Base-by-base conservation (phyloP, 2,329 filamentous ascomycete genomes). In the Penicillium sp. region DNA sequence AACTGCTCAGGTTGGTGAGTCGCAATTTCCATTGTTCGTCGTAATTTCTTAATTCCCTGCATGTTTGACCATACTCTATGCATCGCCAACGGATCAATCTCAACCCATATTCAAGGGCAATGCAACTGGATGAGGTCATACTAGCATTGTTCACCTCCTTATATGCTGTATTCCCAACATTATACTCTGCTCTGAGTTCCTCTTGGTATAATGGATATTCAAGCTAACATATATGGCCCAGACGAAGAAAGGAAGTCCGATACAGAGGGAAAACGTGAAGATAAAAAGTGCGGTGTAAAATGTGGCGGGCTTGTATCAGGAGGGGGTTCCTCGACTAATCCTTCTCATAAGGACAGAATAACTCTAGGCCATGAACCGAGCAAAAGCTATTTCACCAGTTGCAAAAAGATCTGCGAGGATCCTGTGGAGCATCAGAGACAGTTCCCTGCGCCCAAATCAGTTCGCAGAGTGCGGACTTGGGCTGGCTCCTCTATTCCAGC, bases 21-120 rank as follows among this genome's bases (percentile, higher is more conserved):
- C 57, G 48, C 68, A 59, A 55, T 66, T 59, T 59, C 53, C 68
- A 16, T 68, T 50, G 59, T 63, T 64, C 26, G 9, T 57, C 19
- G 57, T 69, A 59, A 60, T 14, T 2, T 68, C 24, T 51, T 66
- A 24, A 46, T 66, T 11, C 26, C 63, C 21, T 55, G 59, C 53
- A 65, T 69, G 61, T 65, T 65, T 31, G 3, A 14, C 10, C 13
- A 0, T 31, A 31, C 29, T 11, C 29, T 13, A 14, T 31, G 4
- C 10, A 31, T 13, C 11, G 29, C 29, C 29, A 4, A 5, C 29
- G 4, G 29, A 31, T 6, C 3, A 31, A 13, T 14, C 11, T 11
- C n/a, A 31, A 5, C 10, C 29, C 14, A 31, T 14, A 31, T 31
- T 2, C 2, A 14, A 29, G 27, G 27, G 27, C 27, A 26, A 29